Conservation (phyloP, 2,329 filamentous ascomycete species). For the Aspergillus chevalieri region DNA sequence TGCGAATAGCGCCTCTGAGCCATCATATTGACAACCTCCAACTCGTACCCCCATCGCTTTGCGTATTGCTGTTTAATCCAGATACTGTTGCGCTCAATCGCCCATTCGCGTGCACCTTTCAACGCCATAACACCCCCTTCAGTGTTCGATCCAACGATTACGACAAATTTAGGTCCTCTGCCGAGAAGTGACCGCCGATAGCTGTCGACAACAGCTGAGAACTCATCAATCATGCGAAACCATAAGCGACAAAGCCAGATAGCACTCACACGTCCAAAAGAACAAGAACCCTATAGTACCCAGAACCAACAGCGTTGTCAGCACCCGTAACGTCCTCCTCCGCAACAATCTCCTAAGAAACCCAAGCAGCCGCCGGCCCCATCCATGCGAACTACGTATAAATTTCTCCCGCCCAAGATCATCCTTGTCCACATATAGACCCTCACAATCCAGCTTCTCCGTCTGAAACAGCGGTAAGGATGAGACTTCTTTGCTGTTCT, state of each 20-base stretch:
- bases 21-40: constrained; percentile 97
- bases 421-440: constrained; percentile 67
- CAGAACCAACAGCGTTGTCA: constrained; percentile 50
- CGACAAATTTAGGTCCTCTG: constrained; percentile 83
- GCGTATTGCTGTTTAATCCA: constrained; percentile 91
- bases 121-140: constrained; percentile 98
- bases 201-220: constrained; percentile 49
- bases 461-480: constrained; percentile 68
- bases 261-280: constrained; percentile 65
- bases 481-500: constrained; percentile 64
- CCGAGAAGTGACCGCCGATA: constrained; percentile 73
- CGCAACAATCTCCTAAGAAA: constrained; percentile 47
- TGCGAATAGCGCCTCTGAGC: constrained; percentile 98
- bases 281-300: constrained; percentile 53
- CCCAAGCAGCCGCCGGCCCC: constrained; percentile 26
- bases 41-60: constrained; percentile 81
- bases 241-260: not conserved
- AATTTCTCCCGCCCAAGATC: constrained; percentile 52
- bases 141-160: constrained; percentile 87
- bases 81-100: constrained; percentile 92
- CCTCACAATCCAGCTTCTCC: constrained; percentile 21
- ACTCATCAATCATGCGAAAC: constrained; percentile 6
- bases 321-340: constrained; percentile 58
- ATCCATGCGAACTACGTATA: not conserved
- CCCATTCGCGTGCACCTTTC: constrained; percentile 97